These are phyloP conservation scores for Penicillium egyptiacum DNA, from an alignment of 495 filamentous ascomycete species.

Conservation along the genomic window DNA sequence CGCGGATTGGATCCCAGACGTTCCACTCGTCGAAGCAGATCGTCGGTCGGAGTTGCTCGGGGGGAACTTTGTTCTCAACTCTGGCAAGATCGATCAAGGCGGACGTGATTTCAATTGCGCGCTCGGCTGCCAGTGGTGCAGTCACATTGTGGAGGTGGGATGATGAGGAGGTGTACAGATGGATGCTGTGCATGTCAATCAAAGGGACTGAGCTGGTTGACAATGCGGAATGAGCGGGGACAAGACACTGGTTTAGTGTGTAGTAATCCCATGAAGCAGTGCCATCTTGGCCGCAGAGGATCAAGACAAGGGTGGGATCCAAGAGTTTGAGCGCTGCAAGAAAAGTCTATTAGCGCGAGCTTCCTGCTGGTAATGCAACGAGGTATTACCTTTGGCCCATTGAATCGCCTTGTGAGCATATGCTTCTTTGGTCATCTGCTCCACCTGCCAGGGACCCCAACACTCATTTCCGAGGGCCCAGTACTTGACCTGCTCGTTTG, in stretches of 20 bases:
- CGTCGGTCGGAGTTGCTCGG: constrained; percentile 55
- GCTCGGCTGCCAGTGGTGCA: constrained; percentile 68
- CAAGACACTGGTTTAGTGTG: constrained; percentile 63
- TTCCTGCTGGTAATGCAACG: background rate
- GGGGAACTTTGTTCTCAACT: constrained; percentile 63
- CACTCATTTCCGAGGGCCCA: constrained; percentile 72
- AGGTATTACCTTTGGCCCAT: constrained; percentile 63
- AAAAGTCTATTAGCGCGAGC: background rate
- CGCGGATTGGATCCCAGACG: constrained; percentile 75
- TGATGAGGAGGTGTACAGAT: constrained; percentile 65
- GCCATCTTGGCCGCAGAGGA: constrained; percentile 72
- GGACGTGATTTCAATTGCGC: constrained; percentile 69
- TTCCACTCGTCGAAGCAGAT: constrained; percentile 91
- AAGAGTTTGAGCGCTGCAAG: constrained; percentile 64
- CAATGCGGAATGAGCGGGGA: constrained; percentile 39
- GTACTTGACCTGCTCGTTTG: constrained; percentile 52
- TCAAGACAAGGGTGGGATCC: constrained; percentile 62
- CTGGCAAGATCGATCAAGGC: constrained; percentile 70
- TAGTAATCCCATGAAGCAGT: constrained; percentile 68
- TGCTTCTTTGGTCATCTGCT: constrained; percentile 69
- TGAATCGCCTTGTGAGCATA: constrained; percentile 75
- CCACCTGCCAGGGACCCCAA: constrained; percentile 80
- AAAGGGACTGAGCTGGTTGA: constrained; percentile 52
- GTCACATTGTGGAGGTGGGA: constrained; percentile 60
- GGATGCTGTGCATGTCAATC: constrained; percentile 70